phyloP scores from a whole-genome alignment of 2,329 filamentous ascomycete species.

The Cercospora sojina region DNA sequence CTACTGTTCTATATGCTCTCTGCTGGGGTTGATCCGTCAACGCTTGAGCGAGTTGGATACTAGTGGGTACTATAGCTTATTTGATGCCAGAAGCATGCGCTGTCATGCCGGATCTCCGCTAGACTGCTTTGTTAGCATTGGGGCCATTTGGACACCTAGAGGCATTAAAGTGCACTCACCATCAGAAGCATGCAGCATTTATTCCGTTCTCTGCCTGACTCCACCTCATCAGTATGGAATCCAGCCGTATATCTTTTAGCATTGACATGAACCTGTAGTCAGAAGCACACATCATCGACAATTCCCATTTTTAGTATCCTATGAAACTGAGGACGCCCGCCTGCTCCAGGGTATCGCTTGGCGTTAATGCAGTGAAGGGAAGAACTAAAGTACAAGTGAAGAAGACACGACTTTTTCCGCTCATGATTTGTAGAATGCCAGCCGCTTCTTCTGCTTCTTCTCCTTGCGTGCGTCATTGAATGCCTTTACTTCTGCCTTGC shows the following conservation, averaged over 20 bases:
- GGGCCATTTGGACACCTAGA: not conserved
- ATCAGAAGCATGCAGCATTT: not conserved
- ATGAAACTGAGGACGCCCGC: not conserved
- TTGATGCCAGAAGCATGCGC: not conserved
- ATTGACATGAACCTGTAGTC: not conserved
- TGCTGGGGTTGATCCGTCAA: too few relatives aligned
- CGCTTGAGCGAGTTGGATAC: too few relatives aligned
- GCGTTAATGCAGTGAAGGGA: conserved; percentile 1
- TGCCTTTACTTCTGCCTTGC: conserved; percentile 80
- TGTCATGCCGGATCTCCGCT: not conserved
- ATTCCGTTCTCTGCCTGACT: not conserved
- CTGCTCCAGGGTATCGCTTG: conserved; percentile 8
- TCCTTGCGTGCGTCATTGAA: conserved; percentile 88
- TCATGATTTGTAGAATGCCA: conserved; percentile 87
- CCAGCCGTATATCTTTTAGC: not conserved
- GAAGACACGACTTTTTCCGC: not conserved
- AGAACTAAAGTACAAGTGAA: not conserved
- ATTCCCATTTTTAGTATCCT: not conserved
- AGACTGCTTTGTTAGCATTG: not conserved
- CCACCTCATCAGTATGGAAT: not conserved
- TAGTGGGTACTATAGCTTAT: too few relatives aligned
- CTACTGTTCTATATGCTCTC: too few relatives aligned
- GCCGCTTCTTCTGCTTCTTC: conserved; percentile 89
- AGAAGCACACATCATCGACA: not conserved
- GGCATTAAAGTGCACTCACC: not conserved